A percentile compares a stretch with the other conserved stretches of the same genome.
These are phyloP conservation scores for Mucor indicus DNA, from an alignment of 371 early-diverging fungal genomes.

Conservation along the genomic window DNA sequence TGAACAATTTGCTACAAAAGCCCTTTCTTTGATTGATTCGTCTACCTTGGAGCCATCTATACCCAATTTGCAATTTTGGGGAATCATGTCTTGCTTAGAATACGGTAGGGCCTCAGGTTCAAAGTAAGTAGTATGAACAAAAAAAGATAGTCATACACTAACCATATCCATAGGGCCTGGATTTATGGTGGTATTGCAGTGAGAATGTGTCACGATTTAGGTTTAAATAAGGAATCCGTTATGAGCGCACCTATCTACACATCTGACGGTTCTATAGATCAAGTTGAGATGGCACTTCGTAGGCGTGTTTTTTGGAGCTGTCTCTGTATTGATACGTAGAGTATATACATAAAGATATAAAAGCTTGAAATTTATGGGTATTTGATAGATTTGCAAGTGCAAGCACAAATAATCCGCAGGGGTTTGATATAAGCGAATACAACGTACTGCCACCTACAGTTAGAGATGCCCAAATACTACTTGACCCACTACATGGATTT, in stretches of 20 bases:
- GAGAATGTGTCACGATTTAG: constrained; percentile 56
- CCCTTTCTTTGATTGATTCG: constrained; percentile 35
- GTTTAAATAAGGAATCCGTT: constrained; percentile 53
- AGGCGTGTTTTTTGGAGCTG: constrained; percentile 60
- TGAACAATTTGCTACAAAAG: constrained; percentile 42
- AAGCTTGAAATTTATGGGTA: too few relatives aligned
- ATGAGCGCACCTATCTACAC: constrained; percentile 27
- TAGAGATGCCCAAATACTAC: constrained; percentile 45
- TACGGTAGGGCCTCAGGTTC: constrained; percentile 63
- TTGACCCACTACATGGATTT: constrained; percentile 21
- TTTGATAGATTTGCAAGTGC: constrained; percentile 45
- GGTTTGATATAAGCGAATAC: constrained; percentile 54
- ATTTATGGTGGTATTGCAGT: constrained; percentile 64
- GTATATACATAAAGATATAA: neutral
- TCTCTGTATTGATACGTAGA: constrained; percentile 47
- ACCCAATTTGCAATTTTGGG: constrained; percentile 55
- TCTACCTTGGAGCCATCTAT: constrained; percentile 52
- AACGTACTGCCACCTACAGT: constrained; percentile 49
- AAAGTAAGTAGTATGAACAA: constrained; percentile 28
- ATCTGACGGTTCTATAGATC: constrained; percentile 34
- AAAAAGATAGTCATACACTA: neutral
- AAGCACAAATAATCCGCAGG: constrained; percentile 55
- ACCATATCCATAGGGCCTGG: constrained; percentile 48
- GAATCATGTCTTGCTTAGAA: constrained; percentile 56
- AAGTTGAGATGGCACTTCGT: constrained; percentile 51